Percentiles rank a stretch among this genome's conserved stretches.
These are phyloP conservation scores for Hagleromyces aurorensis DNA, from an alignment of 805 yeast species.

Conservation along the genomic window DNA sequence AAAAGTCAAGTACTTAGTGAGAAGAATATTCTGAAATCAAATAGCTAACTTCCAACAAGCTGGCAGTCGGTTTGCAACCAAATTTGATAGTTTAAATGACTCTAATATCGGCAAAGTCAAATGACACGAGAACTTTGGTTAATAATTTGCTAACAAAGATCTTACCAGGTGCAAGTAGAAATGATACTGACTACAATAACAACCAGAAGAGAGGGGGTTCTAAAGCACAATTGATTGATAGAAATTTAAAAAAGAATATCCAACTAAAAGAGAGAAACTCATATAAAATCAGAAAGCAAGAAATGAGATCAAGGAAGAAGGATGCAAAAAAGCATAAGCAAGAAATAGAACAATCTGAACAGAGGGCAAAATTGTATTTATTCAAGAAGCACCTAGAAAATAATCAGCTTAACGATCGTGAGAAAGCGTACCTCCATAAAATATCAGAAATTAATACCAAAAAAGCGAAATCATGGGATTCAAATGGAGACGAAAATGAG, in stretches of 20 bases:
- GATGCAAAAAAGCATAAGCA: slow-evolving; percentile 16
- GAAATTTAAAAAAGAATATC: slow-evolving; percentile 28
- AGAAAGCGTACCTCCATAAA: slow-evolving; percentile 30
- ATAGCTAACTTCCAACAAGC: too few species aligned
- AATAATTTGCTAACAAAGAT: slow-evolving; percentile 33
- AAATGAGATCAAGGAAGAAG: slow-evolving; percentile 27
- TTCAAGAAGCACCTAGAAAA: slow-evolving; percentile 29
- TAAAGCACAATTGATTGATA: slow-evolving; percentile 35
- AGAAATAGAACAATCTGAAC: slow-evolving; percentile 20
- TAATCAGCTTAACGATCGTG: slow-evolving; percentile 29
- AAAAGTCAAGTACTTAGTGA: too few species aligned
- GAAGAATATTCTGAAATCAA: too few species aligned
- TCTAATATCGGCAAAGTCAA: too few species aligned
- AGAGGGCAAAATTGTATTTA: slow-evolving; percentile 30
- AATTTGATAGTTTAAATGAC: too few species aligned
- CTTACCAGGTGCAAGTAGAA: slow-evolving; percentile 32
- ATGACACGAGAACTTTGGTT: too few species aligned
- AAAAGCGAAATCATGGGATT: slow-evolving; percentile 36
- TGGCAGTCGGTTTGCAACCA: too few species aligned
- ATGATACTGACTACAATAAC: slow-evolving; percentile 7
- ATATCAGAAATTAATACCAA: slow-evolving; percentile 33
- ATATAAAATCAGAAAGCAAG: slow-evolving; percentile 30
- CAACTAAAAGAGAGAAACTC: slow-evolving; percentile 31
- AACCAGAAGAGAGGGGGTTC: slow-evolving; percentile 17
- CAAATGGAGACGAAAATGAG: slow-evolving; percentile 30